Conservation (phyloP, 352 stramenopile genomes). For the Phytophthora cryptogea region DNA sequence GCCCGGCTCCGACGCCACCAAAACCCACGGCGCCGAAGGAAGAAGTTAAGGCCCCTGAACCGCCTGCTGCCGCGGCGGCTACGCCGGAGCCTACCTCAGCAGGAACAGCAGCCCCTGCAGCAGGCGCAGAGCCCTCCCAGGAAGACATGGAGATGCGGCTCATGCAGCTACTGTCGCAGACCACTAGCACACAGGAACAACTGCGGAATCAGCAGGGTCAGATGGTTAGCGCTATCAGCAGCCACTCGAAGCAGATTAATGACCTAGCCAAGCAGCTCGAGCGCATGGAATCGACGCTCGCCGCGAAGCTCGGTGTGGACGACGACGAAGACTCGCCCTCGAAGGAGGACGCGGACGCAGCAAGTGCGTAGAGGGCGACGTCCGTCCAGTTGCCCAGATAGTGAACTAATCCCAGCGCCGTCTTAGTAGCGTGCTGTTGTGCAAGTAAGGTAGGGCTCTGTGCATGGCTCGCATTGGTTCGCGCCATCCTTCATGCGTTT, state of each 20-base stretch:
- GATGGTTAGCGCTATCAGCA: constrained; percentile 82
- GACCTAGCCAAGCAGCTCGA: constrained; percentile 84
- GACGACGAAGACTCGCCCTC: constrained; percentile 23
- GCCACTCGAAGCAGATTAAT: constrained; percentile 84
- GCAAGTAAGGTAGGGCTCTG: constrained; percentile 30
- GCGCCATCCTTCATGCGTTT: constrained; percentile 27
- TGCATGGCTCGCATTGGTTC: constrained; percentile 24
- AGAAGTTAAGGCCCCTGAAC: constrained; percentile 10
- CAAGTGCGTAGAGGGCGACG: constrained; percentile 34
- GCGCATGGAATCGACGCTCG: constrained; percentile 80
- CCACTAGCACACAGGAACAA: constrained; percentile 84
- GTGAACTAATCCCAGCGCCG: constrained; percentile 32
- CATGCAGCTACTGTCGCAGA: constrained; percentile 84
- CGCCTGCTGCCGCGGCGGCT: background rate
- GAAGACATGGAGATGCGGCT: constrained; percentile 81
- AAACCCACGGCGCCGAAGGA: constrained; percentile 25
- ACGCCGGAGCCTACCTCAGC: background rate
- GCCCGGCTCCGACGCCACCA: constrained; percentile 18
- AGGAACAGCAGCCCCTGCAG: constrained; percentile 10
- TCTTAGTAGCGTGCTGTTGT: constrained; percentile 26
- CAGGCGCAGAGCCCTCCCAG: constrained; percentile 32
- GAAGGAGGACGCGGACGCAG: constrained; percentile 33
- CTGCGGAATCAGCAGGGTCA: constrained; percentile 82
- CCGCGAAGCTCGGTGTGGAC: constrained; percentile 57
- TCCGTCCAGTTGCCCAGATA: constrained; percentile 30